phyloP scores from a whole-genome alignment of 2,329 filamentous ascomycete genomes.

The Colletotrichum cordylinicola region DNA sequence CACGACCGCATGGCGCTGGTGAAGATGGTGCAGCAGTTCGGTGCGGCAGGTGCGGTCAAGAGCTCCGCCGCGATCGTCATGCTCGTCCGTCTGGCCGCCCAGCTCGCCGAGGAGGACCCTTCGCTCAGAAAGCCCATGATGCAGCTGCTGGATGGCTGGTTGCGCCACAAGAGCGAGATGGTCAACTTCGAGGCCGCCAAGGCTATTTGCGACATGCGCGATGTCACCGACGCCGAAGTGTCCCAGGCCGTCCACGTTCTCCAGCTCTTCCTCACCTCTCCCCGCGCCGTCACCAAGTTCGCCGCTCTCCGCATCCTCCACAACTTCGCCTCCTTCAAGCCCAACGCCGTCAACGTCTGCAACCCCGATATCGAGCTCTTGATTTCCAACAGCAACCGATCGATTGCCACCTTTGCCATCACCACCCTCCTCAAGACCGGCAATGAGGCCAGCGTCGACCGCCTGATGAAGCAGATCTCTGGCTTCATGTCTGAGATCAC shows the following conservation, averaged over 20 bases:
- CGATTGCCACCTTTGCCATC: slow-evolving; percentile 97
- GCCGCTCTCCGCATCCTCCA: slow-evolving; percentile 95
- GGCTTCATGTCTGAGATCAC: slow-evolving; percentile 99
- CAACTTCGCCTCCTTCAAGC: slow-evolving; percentile 96
- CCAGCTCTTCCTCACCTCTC: slow-evolving; percentile 95
- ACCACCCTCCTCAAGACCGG: slow-evolving; percentile 98
- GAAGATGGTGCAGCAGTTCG: slow-evolving; percentile 99
- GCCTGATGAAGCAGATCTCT: slow-evolving; percentile 98
- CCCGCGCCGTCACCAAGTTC: slow-evolving; percentile 95
- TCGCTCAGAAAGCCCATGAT: slow-evolving; percentile 95
- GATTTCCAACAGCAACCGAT: slow-evolving; percentile 96
- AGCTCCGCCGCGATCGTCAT: slow-evolving; percentile 92
- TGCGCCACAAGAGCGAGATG: slow-evolving; percentile 99
- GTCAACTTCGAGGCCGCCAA: slow-evolving; percentile 99
- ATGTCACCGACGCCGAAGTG: slow-evolving; percentile 91
- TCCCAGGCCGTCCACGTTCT: slow-evolving; percentile 92
- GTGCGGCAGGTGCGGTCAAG: slow-evolving; percentile 88
- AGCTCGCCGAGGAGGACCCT: slow-evolving; percentile 91
- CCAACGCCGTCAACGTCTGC: slow-evolving; percentile 87
- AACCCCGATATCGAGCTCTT: slow-evolving; percentile 97
- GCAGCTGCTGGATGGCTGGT: slow-evolving; percentile 92
- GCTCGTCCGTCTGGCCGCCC: slow-evolving; percentile 89
- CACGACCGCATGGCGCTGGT: slow-evolving; percentile 98
- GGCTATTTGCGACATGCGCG: slow-evolving; percentile 93
- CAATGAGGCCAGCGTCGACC: slow-evolving; percentile 95